A percentile compares a stretch with the other conserved stretches of the same genome.
Evolutionary conservation across 2,329 filamentous ascomycete genomes (phyloP).

Genomic region (Claviceps spartinae): DNA sequence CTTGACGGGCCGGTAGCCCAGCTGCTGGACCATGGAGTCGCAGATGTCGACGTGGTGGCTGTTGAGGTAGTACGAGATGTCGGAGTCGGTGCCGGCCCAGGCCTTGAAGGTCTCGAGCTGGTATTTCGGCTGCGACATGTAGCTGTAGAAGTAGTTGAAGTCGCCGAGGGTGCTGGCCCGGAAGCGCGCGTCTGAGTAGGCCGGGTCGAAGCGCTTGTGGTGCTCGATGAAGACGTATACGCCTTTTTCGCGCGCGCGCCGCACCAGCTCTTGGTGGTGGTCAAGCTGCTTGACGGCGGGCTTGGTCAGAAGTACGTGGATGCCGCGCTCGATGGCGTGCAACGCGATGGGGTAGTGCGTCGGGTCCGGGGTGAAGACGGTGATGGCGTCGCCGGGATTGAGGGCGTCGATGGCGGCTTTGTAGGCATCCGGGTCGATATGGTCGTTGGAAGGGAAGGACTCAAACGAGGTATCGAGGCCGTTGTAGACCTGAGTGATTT

Average conservation of each 20-base stretch:
- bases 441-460: conserved; percentile 65
- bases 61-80: conserved; percentile 95
- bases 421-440: conserved; percentile 67
- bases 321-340: conserved; percentile 76
- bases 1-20: conserved; percentile 60
- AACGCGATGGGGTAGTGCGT: conserved; percentile 87
- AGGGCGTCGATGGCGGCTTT: conserved; percentile 79
- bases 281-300: conserved; percentile 75
- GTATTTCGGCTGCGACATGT: conserved; percentile 88
- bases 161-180: conserved; percentile 67
- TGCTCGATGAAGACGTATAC: conserved; percentile 93
- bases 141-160: conserved; percentile 97
- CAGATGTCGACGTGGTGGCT: conserved; percentile 87
- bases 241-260: conserved; percentile 55
- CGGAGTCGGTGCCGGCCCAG: conserved; percentile 82
- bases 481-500: conserved; percentile 83
- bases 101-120: conserved; percentile 91
- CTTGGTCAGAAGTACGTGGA: conserved; percentile 90
- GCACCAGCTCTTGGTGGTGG: conserved; percentile 66
- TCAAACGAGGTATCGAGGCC: conserved; percentile 74
- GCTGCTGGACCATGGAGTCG: conserved; percentile 71
- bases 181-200: conserved; percentile 76
- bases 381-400: conserved; percentile 72
- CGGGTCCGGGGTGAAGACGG: conserved; percentile 89
- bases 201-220: conserved; percentile 91